phyloP scores from a whole-genome alignment of 202 grass and related monocot genomes.

The Schoenoplectus tabernaemontani region DNA sequence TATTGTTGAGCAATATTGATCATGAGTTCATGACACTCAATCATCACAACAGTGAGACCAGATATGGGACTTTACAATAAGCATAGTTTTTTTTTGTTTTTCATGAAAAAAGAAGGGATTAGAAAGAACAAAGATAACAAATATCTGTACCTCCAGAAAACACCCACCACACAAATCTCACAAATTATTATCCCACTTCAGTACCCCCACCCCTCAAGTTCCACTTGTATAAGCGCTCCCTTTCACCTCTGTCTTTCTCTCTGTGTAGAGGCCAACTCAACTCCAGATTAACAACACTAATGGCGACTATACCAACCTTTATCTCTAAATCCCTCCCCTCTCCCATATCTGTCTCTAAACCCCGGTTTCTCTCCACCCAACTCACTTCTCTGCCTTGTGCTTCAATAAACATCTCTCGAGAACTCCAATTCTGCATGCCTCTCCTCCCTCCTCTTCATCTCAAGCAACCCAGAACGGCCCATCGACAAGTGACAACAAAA shows the following conservation, averaged over 20 bases:
- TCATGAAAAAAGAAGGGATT: not conserved
- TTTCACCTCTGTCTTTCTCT: not conserved
- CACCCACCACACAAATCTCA: constrained; percentile 38
- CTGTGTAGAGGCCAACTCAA: not conserved
- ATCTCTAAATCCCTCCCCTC: constrained; percentile 32
- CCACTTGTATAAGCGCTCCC: not conserved
- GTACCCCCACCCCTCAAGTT: not conserved
- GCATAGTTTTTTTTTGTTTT: not conserved
- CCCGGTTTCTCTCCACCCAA: not conserved
- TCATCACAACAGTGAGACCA: not conserved
- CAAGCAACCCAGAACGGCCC: constrained; percentile 10
- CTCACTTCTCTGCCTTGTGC: not conserved
- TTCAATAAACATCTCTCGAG: constrained; percentile 1
- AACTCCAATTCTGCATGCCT: not conserved
- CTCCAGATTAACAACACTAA: constrained; percentile 2
- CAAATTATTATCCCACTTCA: constrained; percentile 24
- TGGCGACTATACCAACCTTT: constrained; percentile 59
- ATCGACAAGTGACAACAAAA: not conserved
- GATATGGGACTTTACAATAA: not conserved
- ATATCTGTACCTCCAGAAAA: constrained; percentile 42
- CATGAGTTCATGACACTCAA: not conserved
- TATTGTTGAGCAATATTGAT: not conserved
- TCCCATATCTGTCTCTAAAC: constrained; percentile 17
- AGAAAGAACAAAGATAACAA: constrained; percentile 9
- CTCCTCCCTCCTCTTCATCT: not conserved